Evolutionary conservation across 2,329 filamentous ascomycete species (phyloP), one percentile per base, ranked within the genome.

Genomic region (Xylariaceae sp.): DNA sequence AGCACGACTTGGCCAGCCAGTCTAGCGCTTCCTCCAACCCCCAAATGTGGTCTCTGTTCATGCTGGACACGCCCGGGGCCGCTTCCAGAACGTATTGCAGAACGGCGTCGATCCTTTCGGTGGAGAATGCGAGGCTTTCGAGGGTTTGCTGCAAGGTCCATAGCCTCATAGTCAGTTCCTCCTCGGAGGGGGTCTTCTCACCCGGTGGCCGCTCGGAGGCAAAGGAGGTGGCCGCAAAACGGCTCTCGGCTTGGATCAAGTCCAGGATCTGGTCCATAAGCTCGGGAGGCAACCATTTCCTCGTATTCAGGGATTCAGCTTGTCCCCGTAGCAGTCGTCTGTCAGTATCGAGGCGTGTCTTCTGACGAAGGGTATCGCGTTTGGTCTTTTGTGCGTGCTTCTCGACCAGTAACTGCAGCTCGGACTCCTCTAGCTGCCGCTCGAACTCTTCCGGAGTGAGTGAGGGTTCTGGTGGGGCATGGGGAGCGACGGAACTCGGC

Each of bases 371-470:
- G 15, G 87, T 85, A 71, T 96, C 92, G 64, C 86, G 85, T 62
- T 86, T 87, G 57, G 87, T 86, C 70, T 92, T 96, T 39, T 81
- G 74, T 0, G 86, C 86, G 70, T 92, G 76, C 66, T 91, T 94
- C 59, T 97, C 92, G 15, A 97, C 86, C 5, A 96, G 74, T 19
- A 89, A 74, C 70, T 97, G 92, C 36, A 99, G 76, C 64, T 95
- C 90, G n/a, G 90, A 87, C 64, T 91, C 87, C 68, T 96, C 90
- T 15, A 97, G 80, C 65, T 95, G 89, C 59, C 77, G 85, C 67
- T 96, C 94, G 48, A 96, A 87, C 69, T 97, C 89, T 67, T 96
- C 92, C 1, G 92, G 87, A 46, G 83, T 89, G 60, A 92, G 72
- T 26, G 80, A 74, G 51, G 81, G 74, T 49, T 68, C 34, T 59